Base-by-base conservation (phyloP, 1,284 basidiomycete genomes). In the Phlebopus sp. region DNA sequence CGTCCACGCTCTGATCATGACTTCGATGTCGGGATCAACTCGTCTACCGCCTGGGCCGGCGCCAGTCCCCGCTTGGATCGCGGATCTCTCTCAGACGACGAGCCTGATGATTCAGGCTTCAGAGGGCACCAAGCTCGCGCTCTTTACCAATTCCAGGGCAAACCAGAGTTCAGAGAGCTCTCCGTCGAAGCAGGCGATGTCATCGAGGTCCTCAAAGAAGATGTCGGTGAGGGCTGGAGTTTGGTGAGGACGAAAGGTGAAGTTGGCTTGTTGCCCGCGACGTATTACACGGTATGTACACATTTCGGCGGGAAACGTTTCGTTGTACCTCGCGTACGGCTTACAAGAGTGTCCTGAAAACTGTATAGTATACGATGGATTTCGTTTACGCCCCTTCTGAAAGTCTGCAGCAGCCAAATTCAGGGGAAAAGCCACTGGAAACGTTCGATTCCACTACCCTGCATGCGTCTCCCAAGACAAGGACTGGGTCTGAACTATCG, bases 11-110 rank as follows among this genome's bases (percentile, higher is more conserved):
- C 61, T 11, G 50, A 69, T 44, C 71, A 73, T 29, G 80, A 81
- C 46, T 88, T 89, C 57, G 87, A 89, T 63, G 78, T 81, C 5
- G 86, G 87, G 2, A 74, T 90, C 63, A 87, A 90, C 64, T 76
- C 84, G 4, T 90, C 87, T 1, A 67, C 74, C 2, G 86, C 84
- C 5, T 90, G 86, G 86, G 84, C 84, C 13, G n/a, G n/a, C n/a
- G 82, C 27, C 27, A 8, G 27, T 9, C 4, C 78, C 48, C 78
- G 80, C 50, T 69, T 81, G 8, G 74, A 76, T 50, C 67, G 69
- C 8, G 62, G 53, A 4, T 67, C 67, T 21, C 59, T 69, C 31
- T 71, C 71, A 2, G 71, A 74, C 49, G 71, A 72, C 17, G 73
- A 75, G 31, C 64, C 69, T 11, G 58, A 65, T 38, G 58, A 65